phyloP scores from a whole-genome alignment of 345 rosid species.

The Noccaea caerulescens region DNA sequence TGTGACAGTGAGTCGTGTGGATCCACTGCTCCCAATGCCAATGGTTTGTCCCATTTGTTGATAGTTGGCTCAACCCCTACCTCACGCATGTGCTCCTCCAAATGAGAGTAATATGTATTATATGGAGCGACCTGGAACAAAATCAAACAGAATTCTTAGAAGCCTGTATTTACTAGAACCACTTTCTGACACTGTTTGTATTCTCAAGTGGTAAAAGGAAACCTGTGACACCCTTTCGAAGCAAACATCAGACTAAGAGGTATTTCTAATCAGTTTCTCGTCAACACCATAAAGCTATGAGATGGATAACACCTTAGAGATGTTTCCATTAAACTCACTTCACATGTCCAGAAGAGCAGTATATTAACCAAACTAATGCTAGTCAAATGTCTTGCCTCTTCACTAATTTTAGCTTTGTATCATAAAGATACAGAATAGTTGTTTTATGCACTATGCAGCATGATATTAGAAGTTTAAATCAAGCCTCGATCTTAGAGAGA shows the following conservation, averaged over 20 bases:
- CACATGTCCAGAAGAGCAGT: not conserved
- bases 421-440: not conserved
- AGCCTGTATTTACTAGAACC: conserved; percentile 2
- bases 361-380: conserved; percentile 17
- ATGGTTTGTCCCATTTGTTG: conserved; percentile 92
- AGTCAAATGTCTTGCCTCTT: conserved; percentile 13
- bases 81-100: conserved; percentile 92
- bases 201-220: conserved; percentile 9
- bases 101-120: conserved; percentile 83
- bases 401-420: not conserved
- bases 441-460: not conserved
- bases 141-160: conserved; percentile 2
- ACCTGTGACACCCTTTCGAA: conserved; percentile 4
- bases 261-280: conserved; percentile 6
- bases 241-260: conserved; percentile 14
- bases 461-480: not conserved
- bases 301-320: conserved; percentile 7
- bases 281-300: not conserved
- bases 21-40: conserved; percentile 85
- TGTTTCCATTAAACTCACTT: conserved; percentile 27
- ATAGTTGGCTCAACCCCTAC: conserved; percentile 76
- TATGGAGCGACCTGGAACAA: conserved; percentile 88
- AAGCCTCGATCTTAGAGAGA: conserved; percentile 5
- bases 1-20: conserved; percentile 96
- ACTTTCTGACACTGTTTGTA: not conserved